Evolutionary conservation across 768 basidiomycete species (phyloP), one percentile per base, ranked within the genome.

Genomic region (Botryobasidium botryosum): DNA sequence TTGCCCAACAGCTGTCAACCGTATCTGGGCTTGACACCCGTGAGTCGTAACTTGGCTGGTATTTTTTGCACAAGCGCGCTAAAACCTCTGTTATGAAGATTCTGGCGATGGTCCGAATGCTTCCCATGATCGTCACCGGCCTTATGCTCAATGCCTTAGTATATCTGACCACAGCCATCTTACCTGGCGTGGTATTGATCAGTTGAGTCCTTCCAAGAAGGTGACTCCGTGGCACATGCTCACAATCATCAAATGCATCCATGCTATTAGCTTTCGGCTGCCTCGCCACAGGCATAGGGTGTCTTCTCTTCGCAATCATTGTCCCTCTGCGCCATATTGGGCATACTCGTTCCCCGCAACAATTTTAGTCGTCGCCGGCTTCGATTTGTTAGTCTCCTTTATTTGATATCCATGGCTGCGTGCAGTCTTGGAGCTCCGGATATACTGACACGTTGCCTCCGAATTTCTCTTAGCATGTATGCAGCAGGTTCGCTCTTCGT

Each of bases 81-180:
- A n/a, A n/a, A n/a, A n/a, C n/a, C n/a, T n/a, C 31, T 17, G 17
- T 33, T 21, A 10, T 12, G 23, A 13, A 42, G 40, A 28, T 42
- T 12, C 60, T 64, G 10, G 72, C 77, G 0, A 79, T 81, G 57
- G 49, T 79, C 18, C 71, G 79, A 2, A 60, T 85, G 40, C 47
- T 84, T 1, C 83, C 83, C 0, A 81, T 80, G 77, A 70, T 72
- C 26, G 54, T 84, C n/a, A 69, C 68, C 15, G 83, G 84, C 3
- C 46, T 74, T 4, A 31, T 70, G 3, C 78, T 76, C 53, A 84
- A 83, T 53, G 49, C 75, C 26, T n/a, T n/a, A n/a, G n/a, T n/a
- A n/a, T n/a, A n/a, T n/a, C n/a, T n/a, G n/a, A n/a, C n/a, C n/a
- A n/a, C n/a, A n/a, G n/a, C n/a, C n/a, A n/a, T n/a, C n/a, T n/a